Conservation (phyloP, 139 green algal species). For the Nannochloris sp. region DNA sequence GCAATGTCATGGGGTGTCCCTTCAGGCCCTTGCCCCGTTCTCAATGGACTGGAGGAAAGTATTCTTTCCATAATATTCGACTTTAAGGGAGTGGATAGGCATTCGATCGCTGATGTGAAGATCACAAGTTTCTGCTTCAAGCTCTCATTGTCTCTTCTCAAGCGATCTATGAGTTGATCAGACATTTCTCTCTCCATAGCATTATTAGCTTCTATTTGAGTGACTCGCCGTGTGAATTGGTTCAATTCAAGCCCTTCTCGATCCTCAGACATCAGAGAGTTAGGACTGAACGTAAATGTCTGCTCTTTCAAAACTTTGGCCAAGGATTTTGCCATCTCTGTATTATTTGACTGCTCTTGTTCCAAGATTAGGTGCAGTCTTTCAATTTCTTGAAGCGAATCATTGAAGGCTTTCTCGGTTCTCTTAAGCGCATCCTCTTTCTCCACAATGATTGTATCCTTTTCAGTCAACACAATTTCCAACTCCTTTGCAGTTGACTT, state of each 20-base stretch:
- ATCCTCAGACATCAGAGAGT: background rate
- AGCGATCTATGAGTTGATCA: slow-evolving; percentile 25
- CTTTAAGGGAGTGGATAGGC: slow-evolving; percentile 13
- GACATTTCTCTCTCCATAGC: slow-evolving; percentile 43
- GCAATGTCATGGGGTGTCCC: slow-evolving; percentile 36
- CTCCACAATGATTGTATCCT: background rate
- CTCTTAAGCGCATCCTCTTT: background rate
- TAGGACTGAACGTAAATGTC: background rate
- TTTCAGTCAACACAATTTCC: background rate
- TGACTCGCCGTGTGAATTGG: slow-evolving; percentile 17
- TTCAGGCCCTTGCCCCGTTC: slow-evolving; percentile 19
- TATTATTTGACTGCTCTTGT: background rate
- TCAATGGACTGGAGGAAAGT: slow-evolving; percentile 3
- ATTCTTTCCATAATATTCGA: slow-evolving; percentile 8
- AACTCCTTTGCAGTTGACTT: background rate
- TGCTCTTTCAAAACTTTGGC: slow-evolving; percentile 1
- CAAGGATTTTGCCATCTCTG: background rate
- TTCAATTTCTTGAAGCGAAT: background rate
- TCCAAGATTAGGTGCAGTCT: background rate
- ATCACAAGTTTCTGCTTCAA: slow-evolving; percentile 23
- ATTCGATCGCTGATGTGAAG: slow-evolving; percentile 12
- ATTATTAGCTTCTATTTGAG: slow-evolving; percentile 37
- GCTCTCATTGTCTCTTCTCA: slow-evolving; percentile 26
- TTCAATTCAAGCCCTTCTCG: background rate
- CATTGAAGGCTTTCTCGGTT: background rate